Percentiles rank a stretch among this genome's conserved stretches.
These are phyloP conservation scores for Peniophora sp. DNA, from an alignment of 1,284 basidiomycete species.

Conservation along the genomic window DNA sequence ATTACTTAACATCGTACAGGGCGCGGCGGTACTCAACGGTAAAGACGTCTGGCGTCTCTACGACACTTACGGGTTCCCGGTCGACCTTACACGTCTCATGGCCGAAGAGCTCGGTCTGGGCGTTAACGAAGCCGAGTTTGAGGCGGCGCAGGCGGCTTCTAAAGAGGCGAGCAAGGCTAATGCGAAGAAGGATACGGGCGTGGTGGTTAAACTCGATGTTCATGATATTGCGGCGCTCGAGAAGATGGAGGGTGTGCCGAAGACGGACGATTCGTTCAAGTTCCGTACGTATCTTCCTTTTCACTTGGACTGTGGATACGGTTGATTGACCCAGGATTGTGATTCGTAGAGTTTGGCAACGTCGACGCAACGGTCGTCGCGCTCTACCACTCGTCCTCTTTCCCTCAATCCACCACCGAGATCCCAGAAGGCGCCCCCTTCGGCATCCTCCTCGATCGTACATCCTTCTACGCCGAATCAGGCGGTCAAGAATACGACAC, in stretches of 20 bases:
- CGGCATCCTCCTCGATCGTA: conserved; percentile 87
- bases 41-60: conserved; percentile 97
- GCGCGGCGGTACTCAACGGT: conserved; percentile 69
- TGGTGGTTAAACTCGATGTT: conserved; percentile 86
- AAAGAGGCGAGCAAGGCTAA: conserved; percentile 88
- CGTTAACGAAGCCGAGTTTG: conserved; percentile 88
- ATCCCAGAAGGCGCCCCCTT: conserved; percentile 64
- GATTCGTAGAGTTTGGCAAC: conserved; percentile 76
- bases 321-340: too few relatives aligned
- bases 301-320: too few relatives aligned
- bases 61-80: conserved; percentile 98
- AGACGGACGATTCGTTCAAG: conserved; percentile 91
- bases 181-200: conserved; percentile 61
- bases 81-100: conserved; percentile 95
- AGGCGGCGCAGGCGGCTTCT: conserved; percentile 80
- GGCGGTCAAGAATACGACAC: conserved; percentile 98
- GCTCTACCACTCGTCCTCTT: conserved; percentile 81
- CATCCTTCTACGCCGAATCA: conserved; percentile 97
- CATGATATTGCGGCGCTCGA: conserved; percentile 91
- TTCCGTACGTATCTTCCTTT: conserved; percentile 59
- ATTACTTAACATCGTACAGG: too few relatives aligned
- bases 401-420: conserved; percentile 60
- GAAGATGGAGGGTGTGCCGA: conserved; percentile 73
- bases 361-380: conserved; percentile 75
- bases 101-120: conserved; percentile 87